Evolutionary conservation across 139 green algal genomes (phyloP).

Genomic region (Pleodorina starrii): DNA sequence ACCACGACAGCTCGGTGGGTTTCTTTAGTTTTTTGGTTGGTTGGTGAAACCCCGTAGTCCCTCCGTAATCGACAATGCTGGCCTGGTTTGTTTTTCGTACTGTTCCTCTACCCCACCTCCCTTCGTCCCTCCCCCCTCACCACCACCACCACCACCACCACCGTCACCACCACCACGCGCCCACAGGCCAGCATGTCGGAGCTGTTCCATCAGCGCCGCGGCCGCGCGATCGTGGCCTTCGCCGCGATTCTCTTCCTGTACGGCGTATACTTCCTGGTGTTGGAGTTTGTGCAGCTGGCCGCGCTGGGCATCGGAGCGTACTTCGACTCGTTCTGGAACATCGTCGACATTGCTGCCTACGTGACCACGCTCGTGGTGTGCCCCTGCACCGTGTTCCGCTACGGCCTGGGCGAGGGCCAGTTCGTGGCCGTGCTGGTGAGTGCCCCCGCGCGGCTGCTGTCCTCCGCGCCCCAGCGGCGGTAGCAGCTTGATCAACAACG

Average conservation of each 20-base stretch:
- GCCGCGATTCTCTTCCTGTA: slow-evolving; percentile 48
- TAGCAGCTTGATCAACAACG: too few species aligned
- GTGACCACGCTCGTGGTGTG: slow-evolving; percentile 46
- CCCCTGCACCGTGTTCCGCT: slow-evolving; percentile 46
- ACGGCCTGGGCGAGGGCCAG: neutral
- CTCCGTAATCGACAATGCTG: too few species aligned
- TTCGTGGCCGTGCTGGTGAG: slow-evolving; percentile 37
- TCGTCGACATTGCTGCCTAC: slow-evolving; percentile 55
- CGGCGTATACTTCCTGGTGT: slow-evolving; percentile 46
- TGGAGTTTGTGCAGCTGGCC: slow-evolving; percentile 53
- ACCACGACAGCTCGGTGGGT: slow-evolving; percentile 24
- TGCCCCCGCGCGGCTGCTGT: too few species aligned
- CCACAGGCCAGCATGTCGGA: neutral
- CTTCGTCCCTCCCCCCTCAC: too few species aligned
- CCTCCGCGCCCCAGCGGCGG: too few species aligned
- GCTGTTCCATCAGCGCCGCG: neutral
- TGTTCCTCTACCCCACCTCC: too few species aligned
- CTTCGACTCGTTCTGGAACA: slow-evolving; percentile 60
- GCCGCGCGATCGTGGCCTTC: slow-evolving; percentile 14
- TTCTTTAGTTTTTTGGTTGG: too few species aligned
- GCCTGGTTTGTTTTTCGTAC: too few species aligned
- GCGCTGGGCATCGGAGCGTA: slow-evolving; percentile 45
- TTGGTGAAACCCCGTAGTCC: too few species aligned
- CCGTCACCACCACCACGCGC: too few species aligned
- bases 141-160: too few species aligned